phyloP scores from a whole-genome alignment of 2,329 filamentous ascomycete species.

The Atkinsonella texensis region DNA sequence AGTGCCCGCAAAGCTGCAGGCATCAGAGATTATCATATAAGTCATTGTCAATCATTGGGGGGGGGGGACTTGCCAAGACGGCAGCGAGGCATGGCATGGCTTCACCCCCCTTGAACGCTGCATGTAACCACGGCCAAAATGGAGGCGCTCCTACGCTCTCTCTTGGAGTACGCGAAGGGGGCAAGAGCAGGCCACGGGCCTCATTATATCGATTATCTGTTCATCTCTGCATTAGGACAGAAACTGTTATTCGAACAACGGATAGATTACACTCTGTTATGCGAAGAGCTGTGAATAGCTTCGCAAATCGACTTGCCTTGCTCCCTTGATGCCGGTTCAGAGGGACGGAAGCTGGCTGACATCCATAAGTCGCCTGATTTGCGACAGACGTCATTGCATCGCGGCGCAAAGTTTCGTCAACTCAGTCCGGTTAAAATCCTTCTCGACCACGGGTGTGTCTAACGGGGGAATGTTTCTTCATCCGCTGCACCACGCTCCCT shows the following conservation, averaged over 20 bases:
- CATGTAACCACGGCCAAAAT: background rate
- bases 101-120: slow-evolving; percentile 2
- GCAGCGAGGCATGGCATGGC: background rate
- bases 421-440: background rate
- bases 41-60: background rate
- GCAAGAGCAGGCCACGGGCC: too few relatives aligned
- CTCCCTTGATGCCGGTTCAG: too few relatives aligned
- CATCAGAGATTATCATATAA: background rate
- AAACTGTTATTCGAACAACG: too few relatives aligned
- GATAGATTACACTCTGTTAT: too few relatives aligned
- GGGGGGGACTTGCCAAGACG: slow-evolving; percentile 1
- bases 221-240: too few relatives aligned
- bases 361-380: background rate
- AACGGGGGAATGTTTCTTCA: background rate
- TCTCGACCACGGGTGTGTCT: background rate
- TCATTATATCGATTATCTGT: too few relatives aligned
- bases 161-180: too few relatives aligned
- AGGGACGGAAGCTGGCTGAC: background rate
- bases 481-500: background rate
- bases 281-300: too few relatives aligned
- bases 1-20: background rate
- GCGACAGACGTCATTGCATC: background rate
- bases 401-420: background rate
- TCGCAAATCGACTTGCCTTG: too few relatives aligned
- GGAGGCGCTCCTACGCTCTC: background rate